Conservation (phyloP, 1,284 basidiomycete genomes). For the Singerocomus inundabilis region DNA sequence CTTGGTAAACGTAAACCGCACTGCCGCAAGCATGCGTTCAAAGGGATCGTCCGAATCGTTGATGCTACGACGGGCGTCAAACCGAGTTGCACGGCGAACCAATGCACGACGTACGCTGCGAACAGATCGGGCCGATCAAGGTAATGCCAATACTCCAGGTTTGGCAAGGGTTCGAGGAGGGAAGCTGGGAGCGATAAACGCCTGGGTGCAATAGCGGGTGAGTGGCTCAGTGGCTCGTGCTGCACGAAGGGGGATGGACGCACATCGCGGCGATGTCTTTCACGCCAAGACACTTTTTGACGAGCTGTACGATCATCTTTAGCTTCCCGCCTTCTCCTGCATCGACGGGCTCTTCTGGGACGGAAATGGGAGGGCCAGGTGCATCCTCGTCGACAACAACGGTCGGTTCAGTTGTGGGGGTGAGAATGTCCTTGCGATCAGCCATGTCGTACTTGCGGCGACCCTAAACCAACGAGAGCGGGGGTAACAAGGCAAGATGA, state of each 20-base stretch:
- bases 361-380: constrained; percentile 59
- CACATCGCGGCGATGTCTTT: constrained; percentile 92
- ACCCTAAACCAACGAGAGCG: not conserved
- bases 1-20: constrained; percentile 90
- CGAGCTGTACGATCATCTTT: constrained; percentile 84
- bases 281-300: constrained; percentile 85
- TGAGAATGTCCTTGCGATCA: constrained; percentile 12
- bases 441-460: constrained; percentile 16
- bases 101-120: constrained; percentile 63
- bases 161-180: constrained; percentile 87
- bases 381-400: constrained; percentile 48
- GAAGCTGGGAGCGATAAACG: constrained; percentile 88
- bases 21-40: constrained; percentile 87
- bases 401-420: not conserved
- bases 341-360: constrained; percentile 69
- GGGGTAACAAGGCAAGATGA: not conserved
- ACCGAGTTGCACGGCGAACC: constrained; percentile 1
- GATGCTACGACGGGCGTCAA: constrained; percentile 48
- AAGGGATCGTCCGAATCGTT: constrained; percentile 90
- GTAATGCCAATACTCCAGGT: constrained; percentile 96
- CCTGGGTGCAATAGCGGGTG: constrained; percentile 42
- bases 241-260: constrained; percentile 36
- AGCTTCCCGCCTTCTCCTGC: constrained; percentile 84
- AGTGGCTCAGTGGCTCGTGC: constrained; percentile 10
- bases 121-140: constrained; percentile 92